phyloP scores from a whole-genome alignment of 306 rosid genomes.

The Acmispon strigosus region DNA sequence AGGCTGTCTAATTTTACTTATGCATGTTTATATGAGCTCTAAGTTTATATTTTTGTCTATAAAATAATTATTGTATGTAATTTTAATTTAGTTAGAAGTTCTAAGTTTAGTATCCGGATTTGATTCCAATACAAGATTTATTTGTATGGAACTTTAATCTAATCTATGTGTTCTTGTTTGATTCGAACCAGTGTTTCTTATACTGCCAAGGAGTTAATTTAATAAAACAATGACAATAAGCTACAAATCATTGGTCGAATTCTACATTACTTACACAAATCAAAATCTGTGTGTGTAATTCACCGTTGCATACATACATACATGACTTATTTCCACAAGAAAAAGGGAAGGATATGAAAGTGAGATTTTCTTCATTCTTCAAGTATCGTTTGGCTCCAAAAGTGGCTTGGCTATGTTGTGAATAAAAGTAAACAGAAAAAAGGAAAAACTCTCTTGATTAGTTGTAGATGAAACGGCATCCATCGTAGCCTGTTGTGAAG shows the following conservation, averaged over 20 bases:
- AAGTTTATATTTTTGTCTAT: no score
- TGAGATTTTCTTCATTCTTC: conserved; percentile 22
- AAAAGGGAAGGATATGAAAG: neutral
- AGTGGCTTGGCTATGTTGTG: neutral
- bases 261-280: conserved; percentile 23
- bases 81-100: no score
- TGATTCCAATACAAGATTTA: no score
- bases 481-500: conserved; percentile 45
- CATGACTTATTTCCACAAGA: conserved; percentile 13
- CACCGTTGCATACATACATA: neutral
- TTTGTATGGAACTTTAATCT: no score
- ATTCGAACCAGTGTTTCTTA: no score
- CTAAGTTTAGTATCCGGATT: no score
- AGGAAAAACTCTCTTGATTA: neutral
- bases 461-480: conserved; percentile 49
- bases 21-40: no score
- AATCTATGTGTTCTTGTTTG: no score
- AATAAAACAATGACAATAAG: neutral
- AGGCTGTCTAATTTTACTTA: no score
- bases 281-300: conserved; percentile 22
- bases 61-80: no score
- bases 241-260: neutral
- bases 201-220: neutral
- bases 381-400: conserved; percentile 10
- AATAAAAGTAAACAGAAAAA: neutral